Evolutionary conservation across 2,329 filamentous ascomycete species (phyloP).

Genomic region (Fusarium longipes): DNA sequence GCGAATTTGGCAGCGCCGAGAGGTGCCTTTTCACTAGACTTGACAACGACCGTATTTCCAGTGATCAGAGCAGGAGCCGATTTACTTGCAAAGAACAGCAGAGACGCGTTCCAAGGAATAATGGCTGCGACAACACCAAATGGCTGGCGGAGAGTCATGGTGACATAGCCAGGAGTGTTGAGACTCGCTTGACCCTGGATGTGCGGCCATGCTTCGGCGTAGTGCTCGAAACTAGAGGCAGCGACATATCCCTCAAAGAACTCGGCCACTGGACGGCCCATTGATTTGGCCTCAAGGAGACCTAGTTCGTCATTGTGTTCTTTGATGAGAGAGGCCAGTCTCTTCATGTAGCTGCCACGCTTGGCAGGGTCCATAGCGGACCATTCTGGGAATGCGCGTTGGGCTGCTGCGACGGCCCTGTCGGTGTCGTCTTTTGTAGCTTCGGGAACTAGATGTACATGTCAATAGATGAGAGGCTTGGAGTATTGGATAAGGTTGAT

Average conservation of each 20-base stretch:
- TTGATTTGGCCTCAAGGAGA: constrained; percentile 31
- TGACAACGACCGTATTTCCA: constrained; percentile 37
- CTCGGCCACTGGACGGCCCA: constrained; percentile 31
- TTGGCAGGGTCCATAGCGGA: constrained; percentile 53
- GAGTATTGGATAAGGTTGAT: fast-evolving
- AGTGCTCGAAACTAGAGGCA: constrained; percentile 54
- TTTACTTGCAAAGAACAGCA: constrained; percentile 60
- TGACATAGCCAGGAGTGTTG: constrained; percentile 60
- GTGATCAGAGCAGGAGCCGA: constrained; percentile 30
- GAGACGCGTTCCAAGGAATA: constrained; percentile 67
- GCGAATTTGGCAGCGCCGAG: constrained; percentile 45
- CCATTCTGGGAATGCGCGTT: constrained; percentile 62
- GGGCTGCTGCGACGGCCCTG: constrained; percentile 59
- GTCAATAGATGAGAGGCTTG: fast-evolving
- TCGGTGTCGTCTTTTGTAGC: constrained; percentile 61
- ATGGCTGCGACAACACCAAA: constrained; percentile 66
- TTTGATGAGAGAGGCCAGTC: constrained; percentile 58
- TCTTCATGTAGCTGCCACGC: constrained; percentile 57
- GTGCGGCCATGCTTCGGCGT: constrained; percentile 53
- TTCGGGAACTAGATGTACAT: constrained; percentile 44
- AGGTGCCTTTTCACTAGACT: constrained; percentile 38
- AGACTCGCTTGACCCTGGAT: constrained; percentile 60
- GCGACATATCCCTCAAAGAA: constrained; percentile 53
- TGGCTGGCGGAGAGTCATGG: constrained; percentile 60
- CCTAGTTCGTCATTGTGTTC: constrained; percentile 57